Evolutionary conservation across 495 filamentous ascomycete genomes (phyloP), one percentile per base, ranked within the genome.

Genomic region (Neurospora terricola): DNA sequence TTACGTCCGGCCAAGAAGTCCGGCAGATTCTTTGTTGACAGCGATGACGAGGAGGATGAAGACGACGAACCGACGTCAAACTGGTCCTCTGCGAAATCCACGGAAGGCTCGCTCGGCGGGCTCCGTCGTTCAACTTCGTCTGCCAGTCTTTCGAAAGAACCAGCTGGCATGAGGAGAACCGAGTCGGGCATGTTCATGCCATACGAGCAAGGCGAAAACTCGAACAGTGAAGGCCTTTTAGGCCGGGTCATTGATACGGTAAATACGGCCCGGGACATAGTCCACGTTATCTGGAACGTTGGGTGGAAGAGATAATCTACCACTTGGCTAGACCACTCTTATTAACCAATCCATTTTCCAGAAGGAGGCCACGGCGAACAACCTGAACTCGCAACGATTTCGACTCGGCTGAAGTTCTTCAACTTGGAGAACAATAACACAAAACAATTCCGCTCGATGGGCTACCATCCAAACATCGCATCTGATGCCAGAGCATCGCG

Each of bases 211-310:
- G 88, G 88, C 72, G 92, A 94, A 69, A 85, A 83, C 62, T 82
- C 87, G 38, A 86, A 88, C 27, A 82, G 78, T 69, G 82, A 81
- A 74, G 83, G 85, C 73, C 82, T 98, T 42, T 88, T 98, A 75
- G 92, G 93, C 72, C 88, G 90, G 75, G 91, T 98, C 30, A 90
- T 96, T 78, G 93, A 98, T 80, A 96, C 94, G 54, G 93, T 99
- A 77, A 98, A 99, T 84, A 98, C 95, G 9, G 94, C 95, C 59
- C 91, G 90, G 75, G 96, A 99, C 77, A 99, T 99, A 76, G 94
- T 92, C 43, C 93, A 97, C 84, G 94, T 98, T 43, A 93, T 98
- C 75, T 97, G 94, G 94, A 99, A 99, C 79, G 96, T 98, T 71
- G 95, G 95, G 42, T 98, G 95, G 96, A 88, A 92, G 76, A 86